These are phyloP conservation scores for Bimuria novae-zelandiae DNA, from an alignment of 2,329 filamentous ascomycete species.

Conservation along the genomic window DNA sequence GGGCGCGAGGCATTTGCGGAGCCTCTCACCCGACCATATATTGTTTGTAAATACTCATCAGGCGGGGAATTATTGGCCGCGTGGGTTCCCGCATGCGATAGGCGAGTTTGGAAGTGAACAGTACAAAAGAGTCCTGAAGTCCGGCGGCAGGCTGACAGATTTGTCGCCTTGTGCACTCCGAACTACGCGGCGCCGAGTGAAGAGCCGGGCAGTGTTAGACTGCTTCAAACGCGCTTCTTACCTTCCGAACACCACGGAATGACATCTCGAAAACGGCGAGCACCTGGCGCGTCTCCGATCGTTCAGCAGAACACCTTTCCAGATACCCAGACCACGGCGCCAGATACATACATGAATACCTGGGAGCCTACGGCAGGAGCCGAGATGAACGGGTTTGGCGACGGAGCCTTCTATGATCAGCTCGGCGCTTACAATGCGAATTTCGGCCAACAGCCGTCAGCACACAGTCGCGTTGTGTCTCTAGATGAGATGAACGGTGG, in stretches of 20 bases:
- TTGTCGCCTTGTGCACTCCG: not conserved
- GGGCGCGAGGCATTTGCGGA: not conserved
- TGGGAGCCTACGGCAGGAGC: constrained; percentile 36
- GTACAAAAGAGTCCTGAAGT: constrained; percentile 1
- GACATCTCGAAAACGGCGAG: constrained; percentile 69
- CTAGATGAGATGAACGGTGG: constrained; percentile 36
- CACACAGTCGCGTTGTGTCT: constrained; percentile 39
- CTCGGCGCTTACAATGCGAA: constrained; percentile 31
- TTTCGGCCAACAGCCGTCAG: constrained; percentile 19
- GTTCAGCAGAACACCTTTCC: constrained; percentile 57
- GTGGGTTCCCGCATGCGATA: constrained; percentile 1
- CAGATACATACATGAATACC: constrained; percentile 41
- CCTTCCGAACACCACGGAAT: constrained; percentile 18
- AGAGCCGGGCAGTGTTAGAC: not conserved
- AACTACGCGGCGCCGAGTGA: not conserved
- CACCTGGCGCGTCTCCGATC: constrained; percentile 71
- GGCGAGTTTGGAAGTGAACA: constrained; percentile 1
- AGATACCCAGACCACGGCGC: constrained; percentile 49
- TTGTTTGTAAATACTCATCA: not conserved
- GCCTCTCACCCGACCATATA: not conserved
- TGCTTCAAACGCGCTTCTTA: not conserved
- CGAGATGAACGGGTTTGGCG: constrained; percentile 40
- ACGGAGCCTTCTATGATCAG: constrained; percentile 44
- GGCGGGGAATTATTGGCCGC: not conserved
- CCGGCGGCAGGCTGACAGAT: constrained; percentile 2